Evolutionary conservation across 345 rosid species (phyloP).

Genomic region (Eucalyptus cloeziana): DNA sequence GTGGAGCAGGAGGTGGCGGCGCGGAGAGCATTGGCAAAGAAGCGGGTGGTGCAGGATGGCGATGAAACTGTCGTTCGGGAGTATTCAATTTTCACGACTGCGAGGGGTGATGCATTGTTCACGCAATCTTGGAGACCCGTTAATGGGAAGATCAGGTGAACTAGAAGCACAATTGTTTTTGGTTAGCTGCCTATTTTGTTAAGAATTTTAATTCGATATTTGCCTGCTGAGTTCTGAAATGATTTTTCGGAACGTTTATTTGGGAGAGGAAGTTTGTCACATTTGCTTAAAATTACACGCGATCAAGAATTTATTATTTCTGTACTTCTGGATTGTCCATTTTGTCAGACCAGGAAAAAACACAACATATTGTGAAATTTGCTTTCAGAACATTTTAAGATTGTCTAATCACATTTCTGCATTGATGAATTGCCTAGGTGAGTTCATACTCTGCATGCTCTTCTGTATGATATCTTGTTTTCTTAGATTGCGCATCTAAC

Average conservation of each 20-base stretch:
- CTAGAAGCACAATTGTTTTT: not conserved
- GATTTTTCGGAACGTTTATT: not conserved
- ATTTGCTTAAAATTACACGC: not conserved
- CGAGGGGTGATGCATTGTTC: conserved; percentile 62
- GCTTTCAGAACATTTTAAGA: not conserved
- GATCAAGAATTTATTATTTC: not conserved
- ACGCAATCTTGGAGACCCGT: conserved; percentile 76
- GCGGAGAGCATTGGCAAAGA: conserved; percentile 56
- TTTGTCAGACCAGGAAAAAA: not conserved
- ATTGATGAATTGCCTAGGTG: not conserved
- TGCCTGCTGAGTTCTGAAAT: not conserved
- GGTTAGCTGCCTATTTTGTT: not conserved
- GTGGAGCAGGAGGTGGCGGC: conserved; percentile 56
- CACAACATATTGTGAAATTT: not conserved
- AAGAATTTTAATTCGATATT: not conserved
- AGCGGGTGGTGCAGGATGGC: conserved; percentile 51
- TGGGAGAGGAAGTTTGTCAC: not conserved
- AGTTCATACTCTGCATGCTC: not conserved
- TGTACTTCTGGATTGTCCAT: not conserved
- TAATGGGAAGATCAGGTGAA: conserved; percentile 42
- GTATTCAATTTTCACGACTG: conserved; percentile 29
- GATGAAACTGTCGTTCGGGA: conserved; percentile 32
- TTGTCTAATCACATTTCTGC: not conserved
- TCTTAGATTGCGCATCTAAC: not conserved
- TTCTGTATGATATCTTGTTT: not conserved